Percentiles rank a stretch among this genome's conserved stretches.
Conservation (phyloP, 352 stramenopile genomes). For the Phytophthora fragariaefolia region DNA sequence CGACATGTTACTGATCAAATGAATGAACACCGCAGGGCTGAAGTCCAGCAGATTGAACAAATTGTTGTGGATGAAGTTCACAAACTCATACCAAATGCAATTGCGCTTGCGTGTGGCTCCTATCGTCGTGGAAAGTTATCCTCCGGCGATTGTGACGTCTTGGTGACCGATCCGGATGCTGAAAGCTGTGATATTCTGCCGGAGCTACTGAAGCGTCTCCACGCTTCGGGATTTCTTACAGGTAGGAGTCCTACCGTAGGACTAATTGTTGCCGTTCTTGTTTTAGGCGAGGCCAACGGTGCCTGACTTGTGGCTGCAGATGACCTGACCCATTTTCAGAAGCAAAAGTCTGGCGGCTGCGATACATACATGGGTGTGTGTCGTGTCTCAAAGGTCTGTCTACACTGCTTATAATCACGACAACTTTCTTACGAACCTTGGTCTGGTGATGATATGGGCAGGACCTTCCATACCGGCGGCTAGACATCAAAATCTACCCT, state of each 20-base stretch:
- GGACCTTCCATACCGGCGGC: conserved; percentile 62
- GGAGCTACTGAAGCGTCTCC: conserved; percentile 68
- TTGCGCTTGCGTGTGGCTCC: conserved; percentile 72
- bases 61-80: conserved; percentile 77
- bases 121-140: conserved; percentile 77
- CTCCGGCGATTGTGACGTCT: conserved; percentile 82
- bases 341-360: conserved; percentile 59
- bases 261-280: not conserved
- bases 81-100: conserved; percentile 65
- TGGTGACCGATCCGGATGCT: conserved; percentile 76
- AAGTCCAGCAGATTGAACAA: conserved; percentile 78
- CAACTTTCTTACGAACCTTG: conserved; percentile 5
- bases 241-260: conserved; percentile 35
- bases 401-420: not conserved
- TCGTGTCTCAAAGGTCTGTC: conserved; percentile 56
- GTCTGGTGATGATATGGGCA: conserved; percentile 5
- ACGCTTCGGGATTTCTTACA: conserved; percentile 71
- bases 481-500: conserved; percentile 91
- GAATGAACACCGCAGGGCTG: too few species aligned
- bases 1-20: too few species aligned
- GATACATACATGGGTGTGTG: conserved; percentile 92
- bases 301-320: conserved; percentile 39
- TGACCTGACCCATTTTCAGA: conserved; percentile 69
- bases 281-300: not conserved
- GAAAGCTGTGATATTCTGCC: conserved; percentile 76